Base-by-base conservation (phyloP, 192 early-diverging fungal species). In the Backusella morwellensis region DNA sequence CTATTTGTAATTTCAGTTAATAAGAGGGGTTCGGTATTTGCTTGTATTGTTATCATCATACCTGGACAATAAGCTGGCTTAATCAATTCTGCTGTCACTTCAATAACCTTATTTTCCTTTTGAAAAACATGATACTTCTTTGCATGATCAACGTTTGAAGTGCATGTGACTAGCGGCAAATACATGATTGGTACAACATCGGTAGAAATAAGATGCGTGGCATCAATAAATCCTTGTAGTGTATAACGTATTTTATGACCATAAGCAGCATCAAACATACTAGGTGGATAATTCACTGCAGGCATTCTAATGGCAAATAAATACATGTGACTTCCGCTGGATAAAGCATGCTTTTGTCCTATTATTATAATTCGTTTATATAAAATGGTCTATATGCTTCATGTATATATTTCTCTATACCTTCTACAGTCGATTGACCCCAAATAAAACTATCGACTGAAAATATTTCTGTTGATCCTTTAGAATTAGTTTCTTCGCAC, bases 241-340 rank as follows among this genome's bases (percentile, higher is more conserved):
- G 69, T 72, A 69, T 82, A 82, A 29, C 32, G 35, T 9, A 82
- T 73, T 41, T 50, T 68, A 63, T 78, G 77, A 32, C 71, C 69
- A 2, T 78, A 35, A 4, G 29, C 32, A 0, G 77, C 19, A 26
- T 82, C 81, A 17, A 17, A 23, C 36, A 82, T 72, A 0, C 77
- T 72, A 29, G 81, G 77, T 35, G 81, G 81, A 38, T 82, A 82
- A 47, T 82, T 82, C 5, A 78, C 73, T 40, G 63, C n/a, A 17
- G 81, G 81, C 9, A 82, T 26, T 70, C 75, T 52, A 54, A 82
- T 75, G n/a, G 81, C 75, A 78, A 82, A 82, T 38, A 82, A 47
- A 44, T 74, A 78, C 47, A 82, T 56, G 40, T 77, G 76, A n/a
- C 81, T 71, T 17, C 76, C 81, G 9, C 19, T 66, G 35, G 73